Conservation (phyloP, 2,329 filamentous ascomycete species). For the Beauveria medogensis region DNA sequence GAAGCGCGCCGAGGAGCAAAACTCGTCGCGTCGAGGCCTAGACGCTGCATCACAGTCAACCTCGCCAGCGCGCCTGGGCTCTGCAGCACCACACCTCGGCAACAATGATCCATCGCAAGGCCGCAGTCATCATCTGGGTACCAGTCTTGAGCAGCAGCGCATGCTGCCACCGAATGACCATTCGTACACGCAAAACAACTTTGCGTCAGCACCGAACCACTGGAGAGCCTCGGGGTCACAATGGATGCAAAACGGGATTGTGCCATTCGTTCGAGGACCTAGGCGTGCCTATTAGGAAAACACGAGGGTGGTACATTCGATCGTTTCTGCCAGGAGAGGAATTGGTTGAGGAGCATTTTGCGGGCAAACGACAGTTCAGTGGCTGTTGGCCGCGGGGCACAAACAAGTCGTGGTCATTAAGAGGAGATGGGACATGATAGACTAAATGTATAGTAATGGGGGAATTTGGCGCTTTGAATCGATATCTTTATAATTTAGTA, state of each 20-base stretch:
- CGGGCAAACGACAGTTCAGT: not conserved
- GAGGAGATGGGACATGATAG: not conserved
- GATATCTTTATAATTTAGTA: not conserved
- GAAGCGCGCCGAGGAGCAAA: conserved; percentile 40
- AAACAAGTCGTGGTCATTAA: not conserved
- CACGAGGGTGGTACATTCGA: not conserved
- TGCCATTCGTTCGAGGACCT: conserved; percentile 9
- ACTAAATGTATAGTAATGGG: conserved; percentile 6
- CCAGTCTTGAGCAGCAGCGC: not conserved
- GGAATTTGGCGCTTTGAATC: not conserved
- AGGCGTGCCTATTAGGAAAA: not conserved
- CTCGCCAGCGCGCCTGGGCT: not conserved
- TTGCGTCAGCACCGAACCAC: not conserved
- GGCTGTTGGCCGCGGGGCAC: not conserved
- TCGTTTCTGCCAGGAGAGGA: not conserved
- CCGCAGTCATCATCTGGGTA: not conserved
- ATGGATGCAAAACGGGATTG: conserved; percentile 13
- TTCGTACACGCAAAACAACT: not conserved
- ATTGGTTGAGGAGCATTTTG: not conserved
- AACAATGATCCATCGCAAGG: not conserved
- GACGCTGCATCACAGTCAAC: not conserved
- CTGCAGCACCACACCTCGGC: not conserved
- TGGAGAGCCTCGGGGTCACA: conserved; percentile 6
- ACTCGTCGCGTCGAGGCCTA: not conserved
- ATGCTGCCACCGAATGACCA: not conserved